These are phyloP conservation scores for Kwoniella bestiolae DNA, from an alignment of 768 basidiomycete genomes.

Conservation along the genomic window DNA sequence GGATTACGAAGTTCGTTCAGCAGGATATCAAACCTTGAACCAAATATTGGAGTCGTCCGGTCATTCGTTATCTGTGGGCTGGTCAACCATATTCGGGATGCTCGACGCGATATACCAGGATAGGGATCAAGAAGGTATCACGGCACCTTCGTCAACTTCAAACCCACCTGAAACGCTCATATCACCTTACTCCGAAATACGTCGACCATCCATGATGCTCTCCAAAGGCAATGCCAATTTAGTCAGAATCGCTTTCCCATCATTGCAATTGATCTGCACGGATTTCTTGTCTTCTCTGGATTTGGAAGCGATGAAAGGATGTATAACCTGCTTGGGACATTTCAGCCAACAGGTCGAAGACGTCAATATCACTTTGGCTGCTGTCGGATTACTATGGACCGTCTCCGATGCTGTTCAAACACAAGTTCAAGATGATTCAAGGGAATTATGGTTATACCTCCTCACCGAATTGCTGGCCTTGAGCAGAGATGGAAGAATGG, in stretches of 20 bases:
- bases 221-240: conserved; percentile 70
- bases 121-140: not conserved
- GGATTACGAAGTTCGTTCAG: conserved; percentile 75
- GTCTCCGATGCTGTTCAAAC: conserved; percentile 82
- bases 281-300: conserved; percentile 85
- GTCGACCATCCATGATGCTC: conserved; percentile 64
- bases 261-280: conserved; percentile 82
- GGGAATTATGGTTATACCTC: conserved; percentile 90
- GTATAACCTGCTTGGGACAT: conserved; percentile 85
- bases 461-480: conserved; percentile 80
- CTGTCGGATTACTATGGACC: conserved; percentile 90
- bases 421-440: conserved; percentile 70
- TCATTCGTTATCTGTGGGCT: conserved; percentile 87
- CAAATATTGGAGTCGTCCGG: conserved; percentile 88
- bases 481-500: conserved; percentile 78
- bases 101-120: conserved; percentile 78
- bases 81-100: conserved; percentile 92
- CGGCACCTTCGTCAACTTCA: conserved; percentile 27
- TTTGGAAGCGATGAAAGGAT: conserved; percentile 77
- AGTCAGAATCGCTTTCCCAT: conserved; percentile 92
- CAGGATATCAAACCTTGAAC: conserved; percentile 87
- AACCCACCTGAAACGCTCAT: conserved; percentile 57
- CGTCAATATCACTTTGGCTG: conserved; percentile 93
- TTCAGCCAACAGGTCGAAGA: conserved; percentile 87
- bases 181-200: not conserved